Base-by-base conservation (phyloP, 176 grass and related monocot species). In the Urochloa ruziziensis region DNA sequence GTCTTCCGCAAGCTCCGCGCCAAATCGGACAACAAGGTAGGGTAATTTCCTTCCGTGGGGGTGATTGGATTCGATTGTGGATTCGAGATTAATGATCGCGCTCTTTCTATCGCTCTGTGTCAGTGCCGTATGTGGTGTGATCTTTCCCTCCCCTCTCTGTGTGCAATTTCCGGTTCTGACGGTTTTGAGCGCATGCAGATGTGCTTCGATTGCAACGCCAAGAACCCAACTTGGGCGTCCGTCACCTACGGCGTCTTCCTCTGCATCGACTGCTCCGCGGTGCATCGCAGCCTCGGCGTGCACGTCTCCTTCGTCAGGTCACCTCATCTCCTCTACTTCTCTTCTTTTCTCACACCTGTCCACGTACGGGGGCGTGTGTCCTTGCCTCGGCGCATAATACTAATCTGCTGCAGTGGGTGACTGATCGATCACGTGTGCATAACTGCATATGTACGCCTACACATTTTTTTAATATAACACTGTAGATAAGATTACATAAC, bases 151-250 rank as follows among this genome's bases (percentile, higher is more conserved):
- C 70, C 9, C 19, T 7, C 4, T 49, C 4, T 53, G 15, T 49
- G 15, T 53, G 13, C 23, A 36, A 86, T 72, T 91, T 36, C 60
- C 51, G 52, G 24, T 30, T 25, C 9, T 68, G 34, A 57, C 28
- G 62, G n/a, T 35, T 21, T 2, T 24, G 21, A 5, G 30, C 29
- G 47, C 71, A 21, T 25, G 74, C 80, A 98, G 95, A 94, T 94
- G 86, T 98, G 95, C 84, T 98, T 98, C 76, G 95, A 98, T 73
- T 98, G 95, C 88, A 94, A 93, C 87, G 90, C 95, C 18, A 98
- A 93, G 90, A 98, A 93, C 78, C 95, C 95, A 10, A 93, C 95
- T 21, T 98, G 95, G 92, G 95, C 95, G 18, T 98, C 95, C 74
- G 95, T 98, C 81, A 98, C 95, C 34, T 91, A 93, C 70, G 95